Base-by-base conservation (phyloP, 495 filamentous ascomycete genomes). In the Penicillium lagena region DNA sequence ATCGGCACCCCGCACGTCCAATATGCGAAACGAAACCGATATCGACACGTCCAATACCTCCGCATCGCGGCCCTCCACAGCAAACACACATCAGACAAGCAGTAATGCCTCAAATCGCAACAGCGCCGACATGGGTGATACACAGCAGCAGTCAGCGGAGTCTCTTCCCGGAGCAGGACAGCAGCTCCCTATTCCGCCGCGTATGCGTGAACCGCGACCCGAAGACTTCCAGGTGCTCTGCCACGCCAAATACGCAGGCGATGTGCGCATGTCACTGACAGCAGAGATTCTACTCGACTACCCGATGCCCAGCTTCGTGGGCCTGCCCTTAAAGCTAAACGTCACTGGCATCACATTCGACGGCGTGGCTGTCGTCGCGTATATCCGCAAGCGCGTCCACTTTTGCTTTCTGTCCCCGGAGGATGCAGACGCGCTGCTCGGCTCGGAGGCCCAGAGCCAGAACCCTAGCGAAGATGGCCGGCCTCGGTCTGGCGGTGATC, bases 211-310 rank as follows among this genome's bases (percentile, higher is more conserved):
- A 41, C 67, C 63, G 10, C 60, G 58, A 6, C 70, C 66, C 14
- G 60, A 68, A 48, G 93, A 98, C 60, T 70, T 95, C 13, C 94
- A 97, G 61, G 81, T 95, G 15, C 83, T 96, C 0, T 87, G 90
- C 48, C 89, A 89, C 52, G 90, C 90, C 29, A 81, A 81, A 37
- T 98, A 98, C 62, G 75, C 79, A 1, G 93, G 93, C 1, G 83
- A 95, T 48, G 73, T 98, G 22, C 81, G 81, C 38, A 72, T 98
- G 4, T 88, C 88, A 38, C 69, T 98, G 13, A 96, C 93, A 11
- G 89, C 93, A 1, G 89, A 96, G 58, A 90, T 98, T 34, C 72
- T 97, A 13, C 85, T 98, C 28, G 93, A 98, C 67, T 98, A 97
- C 60, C 93, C 93, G 1, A 95, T 96, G 85, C 89, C 89, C 9